Evolutionary conservation across 495 filamentous ascomycete genomes (phyloP).

Genomic region (Xylaria grammica): DNA sequence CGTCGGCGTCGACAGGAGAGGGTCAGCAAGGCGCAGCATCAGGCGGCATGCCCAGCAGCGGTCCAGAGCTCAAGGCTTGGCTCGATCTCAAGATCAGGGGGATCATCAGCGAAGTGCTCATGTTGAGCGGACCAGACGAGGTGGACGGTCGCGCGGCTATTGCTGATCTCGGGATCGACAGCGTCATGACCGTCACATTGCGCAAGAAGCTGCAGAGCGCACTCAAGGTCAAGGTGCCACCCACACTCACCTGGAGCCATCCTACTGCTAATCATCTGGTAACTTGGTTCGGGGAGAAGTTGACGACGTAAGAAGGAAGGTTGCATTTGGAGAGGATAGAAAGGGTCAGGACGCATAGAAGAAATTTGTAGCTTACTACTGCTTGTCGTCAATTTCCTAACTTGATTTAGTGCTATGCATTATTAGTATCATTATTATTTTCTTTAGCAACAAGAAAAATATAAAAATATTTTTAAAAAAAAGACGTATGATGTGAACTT

Average conservation of each 20-base stretch:
- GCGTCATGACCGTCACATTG: constrained; percentile 51
- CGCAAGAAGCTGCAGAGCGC: constrained; percentile 44
- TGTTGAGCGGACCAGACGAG: constrained; percentile 33
- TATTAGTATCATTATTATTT: too few species aligned
- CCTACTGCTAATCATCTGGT: constrained; percentile 47
- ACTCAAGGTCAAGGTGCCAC: constrained; percentile 48
- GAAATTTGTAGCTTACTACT: too few species aligned
- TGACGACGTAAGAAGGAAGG: too few species aligned
- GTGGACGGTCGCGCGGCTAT: constrained; percentile 44
- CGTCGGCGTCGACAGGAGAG: not conserved
- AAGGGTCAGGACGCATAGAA: too few species aligned
- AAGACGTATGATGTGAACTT: too few species aligned
- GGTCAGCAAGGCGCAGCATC: not conserved
- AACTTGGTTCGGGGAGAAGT: constrained; percentile 36
- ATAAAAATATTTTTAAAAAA: too few species aligned
- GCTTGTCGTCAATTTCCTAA: too few species aligned
- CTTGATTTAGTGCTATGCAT: too few species aligned
- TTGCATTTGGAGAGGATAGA: too few species aligned
- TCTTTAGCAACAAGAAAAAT: too few species aligned
- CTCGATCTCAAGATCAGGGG: constrained; percentile 33
- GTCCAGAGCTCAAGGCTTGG: constrained; percentile 33
- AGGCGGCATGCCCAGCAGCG: constrained; percentile 12
- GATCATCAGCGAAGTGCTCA: constrained; percentile 31
- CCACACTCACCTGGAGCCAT: constrained; percentile 48
- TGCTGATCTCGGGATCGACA: constrained; percentile 49